Conservation (phyloP, 768 basidiomycete species). For the Galerina marginata region DNA sequence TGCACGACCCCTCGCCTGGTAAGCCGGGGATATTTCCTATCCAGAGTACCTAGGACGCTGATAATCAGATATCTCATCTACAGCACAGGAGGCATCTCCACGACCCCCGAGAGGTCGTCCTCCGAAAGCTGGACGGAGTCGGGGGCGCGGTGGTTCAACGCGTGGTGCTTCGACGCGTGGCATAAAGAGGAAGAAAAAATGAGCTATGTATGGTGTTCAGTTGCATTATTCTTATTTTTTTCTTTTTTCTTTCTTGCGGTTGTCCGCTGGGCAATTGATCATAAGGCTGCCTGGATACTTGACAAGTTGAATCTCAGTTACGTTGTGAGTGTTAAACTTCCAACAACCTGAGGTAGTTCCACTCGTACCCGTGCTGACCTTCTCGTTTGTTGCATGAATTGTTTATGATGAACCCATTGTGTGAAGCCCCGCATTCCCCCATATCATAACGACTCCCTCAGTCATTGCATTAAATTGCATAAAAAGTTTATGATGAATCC, state of each 20-base stretch:
- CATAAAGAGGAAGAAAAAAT: slow-evolving; percentile 55
- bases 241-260: neutral
- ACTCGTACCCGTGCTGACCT: too few relatives aligned
- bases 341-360: too few relatives aligned
- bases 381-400: too few relatives aligned
- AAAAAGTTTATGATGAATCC: neutral
- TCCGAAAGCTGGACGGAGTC: slow-evolving; percentile 33
- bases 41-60: neutral
- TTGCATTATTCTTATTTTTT: slow-evolving; percentile 10
- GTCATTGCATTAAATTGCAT: too few relatives aligned
- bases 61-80: slow-evolving; percentile 11
- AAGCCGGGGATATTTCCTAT: slow-evolving; percentile 21
- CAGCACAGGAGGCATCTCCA: slow-evolving; percentile 43
- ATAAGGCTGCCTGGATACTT: too few relatives aligned
- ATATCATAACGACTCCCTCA: too few relatives aligned
- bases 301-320: too few relatives aligned
- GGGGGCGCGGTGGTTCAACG: slow-evolving; percentile 36
- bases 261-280: too few relatives aligned
- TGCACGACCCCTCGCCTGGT: slow-evolving; percentile 66
- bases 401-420: too few relatives aligned
- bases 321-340: too few relatives aligned
- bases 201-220: slow-evolving; percentile 10
- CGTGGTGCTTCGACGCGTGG: slow-evolving; percentile 38
- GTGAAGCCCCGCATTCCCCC: too few relatives aligned
- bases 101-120: slow-evolving; percentile 42